phyloP scores from a whole-genome alignment of 2,329 filamentous ascomycete genomes.

The Alternaria ventricosa region DNA sequence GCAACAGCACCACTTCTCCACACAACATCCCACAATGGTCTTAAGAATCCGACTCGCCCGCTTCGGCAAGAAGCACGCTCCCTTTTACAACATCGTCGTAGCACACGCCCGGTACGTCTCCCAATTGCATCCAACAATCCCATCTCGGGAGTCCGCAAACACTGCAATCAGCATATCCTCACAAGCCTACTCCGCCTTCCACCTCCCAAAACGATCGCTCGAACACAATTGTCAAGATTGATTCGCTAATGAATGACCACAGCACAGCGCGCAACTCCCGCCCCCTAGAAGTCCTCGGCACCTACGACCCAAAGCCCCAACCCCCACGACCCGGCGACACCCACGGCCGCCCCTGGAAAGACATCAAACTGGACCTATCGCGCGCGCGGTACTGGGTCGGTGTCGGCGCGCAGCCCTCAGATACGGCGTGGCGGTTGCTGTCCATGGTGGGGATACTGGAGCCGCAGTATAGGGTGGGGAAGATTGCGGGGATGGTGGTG shows the following conservation, averaged over 20 bases:
- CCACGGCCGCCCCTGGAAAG: constrained; percentile 76
- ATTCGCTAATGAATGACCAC: not conserved
- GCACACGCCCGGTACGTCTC: constrained; percentile 79
- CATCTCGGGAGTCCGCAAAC: constrained; percentile 1
- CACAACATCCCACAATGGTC: constrained; percentile 68
- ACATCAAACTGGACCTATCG: constrained; percentile 82
- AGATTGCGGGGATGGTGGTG: constrained; percentile 43
- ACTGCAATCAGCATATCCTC: not conserved
- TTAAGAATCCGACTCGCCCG: constrained; percentile 92
- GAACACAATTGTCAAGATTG: not conserved
- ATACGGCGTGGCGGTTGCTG: constrained; percentile 85
- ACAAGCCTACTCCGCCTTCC: not conserved
- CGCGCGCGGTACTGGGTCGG: constrained; percentile 95
- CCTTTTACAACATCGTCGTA: constrained; percentile 97
- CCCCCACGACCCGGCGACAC: constrained; percentile 58
- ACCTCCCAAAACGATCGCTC: not conserved
- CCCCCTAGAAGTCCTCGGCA: constrained; percentile 88
- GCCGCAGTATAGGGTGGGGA: constrained; percentile 43
- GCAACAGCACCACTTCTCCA: not conserved
- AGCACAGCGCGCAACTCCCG: constrained; percentile 86
- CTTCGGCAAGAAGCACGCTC: constrained; percentile 86
- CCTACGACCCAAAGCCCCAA: constrained; percentile 67
- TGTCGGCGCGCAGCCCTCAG: constrained; percentile 92
- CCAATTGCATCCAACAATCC: not conserved
- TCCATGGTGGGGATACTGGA: constrained; percentile 66